Evolutionary conservation across 2,329 filamentous ascomycete genomes (phyloP).

Genomic region (Penicillium vulpinum): DNA sequence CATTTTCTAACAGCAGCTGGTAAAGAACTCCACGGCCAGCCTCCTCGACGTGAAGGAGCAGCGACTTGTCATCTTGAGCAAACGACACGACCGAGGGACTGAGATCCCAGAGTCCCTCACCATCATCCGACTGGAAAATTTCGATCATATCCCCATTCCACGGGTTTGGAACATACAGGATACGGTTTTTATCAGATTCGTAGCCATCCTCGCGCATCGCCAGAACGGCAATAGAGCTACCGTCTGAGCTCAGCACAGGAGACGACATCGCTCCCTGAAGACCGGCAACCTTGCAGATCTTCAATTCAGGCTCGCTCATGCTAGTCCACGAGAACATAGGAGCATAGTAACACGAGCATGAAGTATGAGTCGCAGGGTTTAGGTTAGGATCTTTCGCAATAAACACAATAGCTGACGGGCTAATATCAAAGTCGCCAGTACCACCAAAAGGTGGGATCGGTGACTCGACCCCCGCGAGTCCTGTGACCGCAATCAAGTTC

Average conservation of each 20-base stretch:
- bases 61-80: conserved; percentile 42
- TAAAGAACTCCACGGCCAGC: conserved; percentile 46
- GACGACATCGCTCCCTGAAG: conserved; percentile 48
- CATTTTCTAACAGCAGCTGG: conserved; percentile 37
- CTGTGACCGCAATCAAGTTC: conserved; percentile 45
- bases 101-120: conserved; percentile 43
- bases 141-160: conserved; percentile 44
- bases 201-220: conserved; percentile 49
- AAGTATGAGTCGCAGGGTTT: conserved; percentile 49
- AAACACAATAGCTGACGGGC: conserved; percentile 47
- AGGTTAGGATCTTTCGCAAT: conserved; percentile 48
- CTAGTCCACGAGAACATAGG: conserved; percentile 46
- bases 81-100: conserved; percentile 46
- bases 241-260: conserved; percentile 48
- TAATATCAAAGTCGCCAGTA: conserved; percentile 49
- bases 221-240: conserved; percentile 45
- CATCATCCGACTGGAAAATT: conserved; percentile 39
- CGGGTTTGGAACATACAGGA: conserved; percentile 45
- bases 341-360: conserved; percentile 48
- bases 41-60: conserved; percentile 46
- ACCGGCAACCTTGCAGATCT: conserved; percentile 34
- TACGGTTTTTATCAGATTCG: conserved; percentile 50
- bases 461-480: conserved; percentile 44
- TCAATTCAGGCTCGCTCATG: conserved; percentile 31
- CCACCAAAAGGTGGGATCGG: conserved; percentile 52